phyloP scores from a whole-genome alignment of 2,329 filamentous ascomycete genomes.

The Penicillium vulpinum region DNA sequence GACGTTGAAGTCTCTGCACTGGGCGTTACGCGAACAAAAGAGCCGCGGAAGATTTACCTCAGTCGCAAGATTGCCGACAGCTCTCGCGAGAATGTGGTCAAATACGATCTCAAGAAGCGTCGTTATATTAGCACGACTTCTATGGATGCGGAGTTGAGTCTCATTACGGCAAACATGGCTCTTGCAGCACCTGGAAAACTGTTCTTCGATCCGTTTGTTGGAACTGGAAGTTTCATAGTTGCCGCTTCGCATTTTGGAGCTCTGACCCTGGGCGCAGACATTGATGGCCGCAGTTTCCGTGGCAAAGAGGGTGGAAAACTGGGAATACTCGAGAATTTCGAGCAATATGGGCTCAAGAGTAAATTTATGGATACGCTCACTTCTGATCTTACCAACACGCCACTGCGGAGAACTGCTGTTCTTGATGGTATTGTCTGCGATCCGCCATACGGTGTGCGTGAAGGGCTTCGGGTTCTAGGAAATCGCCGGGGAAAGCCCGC shows the following conservation, averaged over 20 bases:
- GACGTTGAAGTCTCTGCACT: constrained; percentile 35
- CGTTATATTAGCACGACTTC: constrained; percentile 93
- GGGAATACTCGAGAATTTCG: constrained; percentile 69
- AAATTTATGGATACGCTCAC: constrained; percentile 76
- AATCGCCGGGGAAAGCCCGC: constrained; percentile 60
- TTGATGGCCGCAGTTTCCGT: constrained; percentile 85
- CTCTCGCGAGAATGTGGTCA: constrained; percentile 65
- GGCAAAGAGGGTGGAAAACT: constrained; percentile 52
- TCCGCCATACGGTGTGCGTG: constrained; percentile 91
- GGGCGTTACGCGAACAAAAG: constrained; percentile 44
- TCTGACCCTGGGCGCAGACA: constrained; percentile 80
- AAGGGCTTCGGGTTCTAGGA: constrained; percentile 86
- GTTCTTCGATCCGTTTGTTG: constrained; percentile 93
- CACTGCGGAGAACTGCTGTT: constrained; percentile 61
- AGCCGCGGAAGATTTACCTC: constrained; percentile 66
- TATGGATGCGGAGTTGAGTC: constrained; percentile 92
- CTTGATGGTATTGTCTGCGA: constrained; percentile 94
- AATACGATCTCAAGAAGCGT: constrained; percentile 88
- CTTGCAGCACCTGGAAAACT: constrained; percentile 78
- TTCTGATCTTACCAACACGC: constrained; percentile 84
- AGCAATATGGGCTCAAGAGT: constrained; percentile 71
- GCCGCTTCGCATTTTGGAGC: constrained; percentile 91
- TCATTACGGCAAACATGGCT: constrained; percentile 89
- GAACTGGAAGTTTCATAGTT: constrained; percentile 88
- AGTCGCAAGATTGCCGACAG: constrained; percentile 70